Base-by-base conservation (phyloP, 2,329 filamentous ascomycete genomes). In the Gliomastix tumulicola region DNA sequence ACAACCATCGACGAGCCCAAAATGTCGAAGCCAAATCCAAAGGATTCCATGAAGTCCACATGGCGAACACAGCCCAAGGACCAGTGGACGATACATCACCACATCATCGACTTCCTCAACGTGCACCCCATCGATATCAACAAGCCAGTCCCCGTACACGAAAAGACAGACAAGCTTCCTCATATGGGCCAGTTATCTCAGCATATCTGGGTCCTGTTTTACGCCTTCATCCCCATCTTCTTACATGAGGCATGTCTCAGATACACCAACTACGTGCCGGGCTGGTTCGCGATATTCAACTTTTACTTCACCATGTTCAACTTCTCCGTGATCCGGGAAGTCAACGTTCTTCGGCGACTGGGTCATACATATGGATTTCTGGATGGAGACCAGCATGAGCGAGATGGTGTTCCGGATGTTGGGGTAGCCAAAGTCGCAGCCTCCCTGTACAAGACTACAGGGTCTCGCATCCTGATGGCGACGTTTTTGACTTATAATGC, bases 301-400 rank as follows among this genome's bases (percentile, higher is more conserved):
- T 54, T 64, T 34, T 67, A 68, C 44, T 54, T 46, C 15, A 13
- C 53, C 3, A 47, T 52, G n/a, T 64, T 66, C 44, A 65, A 64
- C 32, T 16, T 52, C 7, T 62, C 58, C 30, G 55, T 56, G n/a
- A 57, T 67, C 23, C 59, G 57, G 31, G 52, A 66, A 35, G 42
- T 65, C 5, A 53, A 57, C 17, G 48, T 53, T 6, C 51, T 68
- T 11, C 58, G 62, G 7, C 50, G 50, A 5, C 40, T 66, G 2
- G 62, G 59, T 1, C 60, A 65, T 32, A 41, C 36, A 1, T 49
- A 55, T 17, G 65, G 65, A 6, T 67, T 62, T 37, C 51, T 68
- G 2, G 65, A 68, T 39, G 64, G 65, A 11, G 63, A 68, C 40
- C 55, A 59, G 25, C 63, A 67, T 41, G 56, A 51, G 15, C 57